Conservation (phyloP, 1,284 basidiomycete genomes). For the Ganoderma leucocontextum region DNA sequence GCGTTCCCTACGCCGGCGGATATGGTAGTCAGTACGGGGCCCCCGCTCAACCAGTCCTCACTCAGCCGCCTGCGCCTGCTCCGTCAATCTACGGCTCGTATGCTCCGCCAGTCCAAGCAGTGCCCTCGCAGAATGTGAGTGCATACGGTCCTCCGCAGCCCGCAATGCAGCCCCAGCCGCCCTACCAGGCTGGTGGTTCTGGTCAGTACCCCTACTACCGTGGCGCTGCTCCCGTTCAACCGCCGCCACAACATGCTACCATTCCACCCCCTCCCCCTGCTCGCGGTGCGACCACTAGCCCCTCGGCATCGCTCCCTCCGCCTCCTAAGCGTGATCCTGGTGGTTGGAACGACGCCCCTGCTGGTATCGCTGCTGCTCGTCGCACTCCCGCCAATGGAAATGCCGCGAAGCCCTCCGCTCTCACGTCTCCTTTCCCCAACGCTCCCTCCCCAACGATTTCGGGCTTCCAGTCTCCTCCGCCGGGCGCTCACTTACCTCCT, state of each 20-base stretch:
- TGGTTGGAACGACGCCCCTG: constrained; percentile 94
- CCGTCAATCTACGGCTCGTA: constrained; percentile 39
- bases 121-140: not conserved
- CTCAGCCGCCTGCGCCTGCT: constrained; percentile 27
- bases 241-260: constrained; percentile 35
- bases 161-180: constrained; percentile 22
- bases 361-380: constrained; percentile 49
- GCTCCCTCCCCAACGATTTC: constrained; percentile 57
- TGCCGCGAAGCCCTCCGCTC: constrained; percentile 68
- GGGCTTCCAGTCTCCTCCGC: constrained; percentile 54
- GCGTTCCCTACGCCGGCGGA: constrained; percentile 26
- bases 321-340: constrained; percentile 70
- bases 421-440: constrained; percentile 92
- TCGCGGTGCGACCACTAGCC: constrained; percentile 33
- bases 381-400: constrained; percentile 62
- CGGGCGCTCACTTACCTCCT: constrained; percentile 54
- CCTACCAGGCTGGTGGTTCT: constrained; percentile 36
- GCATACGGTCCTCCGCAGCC: constrained; percentile 23
- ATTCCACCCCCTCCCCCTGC: constrained; percentile 35
- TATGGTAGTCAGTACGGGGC: constrained; percentile 38
- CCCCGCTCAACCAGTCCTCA: constrained; percentile 31
- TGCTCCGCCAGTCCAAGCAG: constrained; percentile 22
- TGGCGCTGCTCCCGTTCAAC: constrained; percentile 29
- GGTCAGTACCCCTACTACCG: constrained; percentile 37
- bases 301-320: constrained; percentile 39